Conservation (phyloP, 768 basidiomycete genomes). For the Mycena vulgaris region DNA sequence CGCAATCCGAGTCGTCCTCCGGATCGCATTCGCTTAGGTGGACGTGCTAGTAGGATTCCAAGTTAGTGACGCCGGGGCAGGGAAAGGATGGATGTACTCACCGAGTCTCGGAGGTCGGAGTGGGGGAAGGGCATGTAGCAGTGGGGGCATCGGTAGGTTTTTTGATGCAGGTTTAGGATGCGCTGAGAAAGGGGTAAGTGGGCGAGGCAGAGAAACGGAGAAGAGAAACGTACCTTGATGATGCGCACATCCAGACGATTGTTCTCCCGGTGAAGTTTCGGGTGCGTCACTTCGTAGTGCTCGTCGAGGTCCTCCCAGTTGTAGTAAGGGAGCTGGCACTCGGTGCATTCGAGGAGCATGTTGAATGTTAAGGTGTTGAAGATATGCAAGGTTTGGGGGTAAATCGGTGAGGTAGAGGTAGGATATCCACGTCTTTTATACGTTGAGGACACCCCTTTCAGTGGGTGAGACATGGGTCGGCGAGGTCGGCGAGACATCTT, state of each 20-base stretch:
- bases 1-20: constrained; percentile 25
- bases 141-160: constrained; percentile 28
- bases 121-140: constrained; percentile 35
- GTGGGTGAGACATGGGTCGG: not conserved
- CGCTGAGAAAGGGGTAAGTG: constrained; percentile 5
- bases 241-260: constrained; percentile 22
- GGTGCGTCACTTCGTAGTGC: constrained; percentile 30
- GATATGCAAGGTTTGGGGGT: not conserved
- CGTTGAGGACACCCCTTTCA: constrained; percentile 1
- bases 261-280: not conserved
- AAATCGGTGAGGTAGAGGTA: not conserved
- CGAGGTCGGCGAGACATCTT: not conserved
- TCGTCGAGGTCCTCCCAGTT: constrained; percentile 29
- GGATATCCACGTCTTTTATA: not conserved
- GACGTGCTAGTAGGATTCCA: constrained; percentile 10
- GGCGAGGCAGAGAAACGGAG: not conserved
- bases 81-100: not conserved
- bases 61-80: not conserved
- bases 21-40: constrained; percentile 27
- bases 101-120: constrained; percentile 31
- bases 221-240: not conserved
- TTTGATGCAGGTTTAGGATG: constrained; percentile 25
- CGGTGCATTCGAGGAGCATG: constrained; percentile 35
- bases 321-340: constrained; percentile 30
- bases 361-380: not conserved